Evolutionary conservation across 768 basidiomycete genomes (phyloP), one percentile per base, ranked within the genome.

Genomic region (Tylopilus intermedius): DNA sequence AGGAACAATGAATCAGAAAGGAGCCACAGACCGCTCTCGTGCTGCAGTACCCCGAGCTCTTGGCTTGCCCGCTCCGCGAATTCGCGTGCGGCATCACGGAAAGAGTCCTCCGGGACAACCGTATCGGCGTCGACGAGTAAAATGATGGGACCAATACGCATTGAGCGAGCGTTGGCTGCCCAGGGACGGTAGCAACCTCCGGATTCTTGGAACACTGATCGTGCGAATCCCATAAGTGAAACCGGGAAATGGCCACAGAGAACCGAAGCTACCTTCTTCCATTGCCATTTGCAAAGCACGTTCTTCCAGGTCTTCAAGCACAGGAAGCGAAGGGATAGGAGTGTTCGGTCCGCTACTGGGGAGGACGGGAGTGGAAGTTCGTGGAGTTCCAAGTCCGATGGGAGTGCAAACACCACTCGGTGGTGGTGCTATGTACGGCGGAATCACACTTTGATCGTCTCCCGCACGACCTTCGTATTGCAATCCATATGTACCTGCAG

Each of bases 61-160:
- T 66, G 66, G 5, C 67, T 38, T 41, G 91, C 85, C 0, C 88
- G 90, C 68, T 87, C 85, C 15, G 81, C 73, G 54, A 95, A 77
- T 65, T 95, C 92, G 37, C 88, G 81, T 5, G 90, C 91, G 0
- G 92, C 92, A 71, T 94, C 91, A 51, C 90, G 79, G 67, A 95
- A 84, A 66, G 90, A 94, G 65, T 94, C 93, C 75, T 86, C 88
- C 5, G 90, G 91, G 10, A 94, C 90, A 52, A 91, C 73, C 15
- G 91, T 95, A 69, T 94, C 91, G 8, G 90, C 86, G 66, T 94
- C 92, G 57, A 93, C 82, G 51, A 94, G 81, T 53, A 94, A 74
- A 54, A 94, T 80, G 58, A 93, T 66, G 45, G 88, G 81, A 10
- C 89, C 89, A 26, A 94, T 72, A 40, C 93, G 81, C 29, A 92